Evolutionary conservation across 2,329 filamentous ascomycete genomes (phyloP).

Genomic region (Phaeosphaeria sp.): DNA sequence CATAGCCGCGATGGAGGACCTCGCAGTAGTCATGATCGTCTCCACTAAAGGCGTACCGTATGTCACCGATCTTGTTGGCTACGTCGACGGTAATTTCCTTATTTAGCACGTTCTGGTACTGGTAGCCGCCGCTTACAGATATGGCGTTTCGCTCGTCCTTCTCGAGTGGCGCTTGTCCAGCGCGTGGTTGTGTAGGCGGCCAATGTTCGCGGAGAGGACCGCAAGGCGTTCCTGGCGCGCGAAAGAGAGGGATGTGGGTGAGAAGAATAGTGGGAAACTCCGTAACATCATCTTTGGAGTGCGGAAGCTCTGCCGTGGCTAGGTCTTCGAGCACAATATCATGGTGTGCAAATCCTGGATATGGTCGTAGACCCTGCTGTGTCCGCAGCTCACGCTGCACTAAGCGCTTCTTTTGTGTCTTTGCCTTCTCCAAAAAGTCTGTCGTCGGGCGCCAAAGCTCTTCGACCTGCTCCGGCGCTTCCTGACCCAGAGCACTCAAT

Average conservation of each 20-base stretch:
- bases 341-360: slow-evolving; percentile 63
- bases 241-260: slow-evolving; percentile 89
- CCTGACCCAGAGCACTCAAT: slow-evolving; percentile 74
- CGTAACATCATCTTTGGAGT: slow-evolving; percentile 51
- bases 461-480: slow-evolving; percentile 58
- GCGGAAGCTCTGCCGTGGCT: slow-evolving; percentile 36
- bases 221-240: slow-evolving; percentile 82
- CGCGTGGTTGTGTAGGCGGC: slow-evolving; percentile 71
- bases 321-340: slow-evolving; percentile 64
- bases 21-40: slow-evolving; percentile 99
- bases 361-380: slow-evolving; percentile 66
- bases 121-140: slow-evolving; percentile 78
- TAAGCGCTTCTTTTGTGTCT: slow-evolving; percentile 69
- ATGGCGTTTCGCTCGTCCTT: slow-evolving; percentile 80
- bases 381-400: slow-evolving; percentile 72
- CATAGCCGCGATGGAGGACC: slow-evolving; percentile 74
- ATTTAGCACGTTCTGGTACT: slow-evolving; percentile 94
- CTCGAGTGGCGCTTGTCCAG: slow-evolving; percentile 63
- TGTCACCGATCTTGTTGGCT: slow-evolving; percentile 78
- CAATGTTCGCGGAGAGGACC: slow-evolving; percentile 85
- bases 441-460: slow-evolving; percentile 77
- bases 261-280: slow-evolving; percentile 88
- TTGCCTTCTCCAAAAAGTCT: slow-evolving; percentile 75
- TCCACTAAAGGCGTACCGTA: slow-evolving; percentile 88
- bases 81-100: slow-evolving; percentile 77